A percentile compares a stretch with the other conserved stretches of the same genome.
These are phyloP conservation scores for Begonia masoniana DNA, from an alignment of 306 rosid species.

Conservation along the genomic window DNA sequence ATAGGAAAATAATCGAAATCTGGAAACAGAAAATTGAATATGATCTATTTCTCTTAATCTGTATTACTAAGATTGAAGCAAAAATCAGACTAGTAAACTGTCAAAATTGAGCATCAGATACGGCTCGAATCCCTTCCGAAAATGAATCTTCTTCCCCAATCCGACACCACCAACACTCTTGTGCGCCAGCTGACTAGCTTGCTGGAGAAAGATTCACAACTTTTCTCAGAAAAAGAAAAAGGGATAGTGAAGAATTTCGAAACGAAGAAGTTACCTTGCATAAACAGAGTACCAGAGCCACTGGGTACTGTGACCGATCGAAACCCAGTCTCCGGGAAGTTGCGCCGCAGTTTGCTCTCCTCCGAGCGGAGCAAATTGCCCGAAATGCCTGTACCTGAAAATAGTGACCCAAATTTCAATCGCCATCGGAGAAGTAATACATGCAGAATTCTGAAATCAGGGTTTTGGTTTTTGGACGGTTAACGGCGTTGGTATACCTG, in stretches of 20 bases:
- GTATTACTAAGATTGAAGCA: too few species aligned
- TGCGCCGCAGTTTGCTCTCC: conserved; percentile 83
- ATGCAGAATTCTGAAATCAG: neutral
- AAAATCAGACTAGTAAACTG: too few species aligned
- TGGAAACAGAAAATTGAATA: too few species aligned
- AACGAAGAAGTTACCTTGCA: conserved; percentile 32
- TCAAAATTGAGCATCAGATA: conserved; percentile 10
- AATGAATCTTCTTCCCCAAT: conserved; percentile 57
- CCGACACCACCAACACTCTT: conserved; percentile 54
- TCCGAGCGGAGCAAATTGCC: conserved; percentile 87
- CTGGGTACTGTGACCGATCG: conserved; percentile 59
- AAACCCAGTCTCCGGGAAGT: conserved; percentile 86
- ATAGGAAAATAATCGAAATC: too few species aligned
- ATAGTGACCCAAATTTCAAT: conserved; percentile 1
- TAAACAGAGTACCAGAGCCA: conserved; percentile 88
- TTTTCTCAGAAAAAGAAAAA: conserved; percentile 4
- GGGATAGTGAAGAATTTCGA: neutral
- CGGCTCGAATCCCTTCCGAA: conserved; percentile 76
- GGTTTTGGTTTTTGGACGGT: neutral
- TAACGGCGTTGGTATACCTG: conserved; percentile 14
- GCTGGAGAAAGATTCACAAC: conserved; percentile 23
- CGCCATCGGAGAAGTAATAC: neutral
- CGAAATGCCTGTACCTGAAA: conserved; percentile 66
- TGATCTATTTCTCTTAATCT: too few species aligned
- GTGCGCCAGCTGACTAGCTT: conserved; percentile 91